Percentiles rank a stretch among this genome's conserved stretches.
phyloP scores from a whole-genome alignment of 2,329 filamentous ascomycete species.

The Claviceps maximensis region DNA sequence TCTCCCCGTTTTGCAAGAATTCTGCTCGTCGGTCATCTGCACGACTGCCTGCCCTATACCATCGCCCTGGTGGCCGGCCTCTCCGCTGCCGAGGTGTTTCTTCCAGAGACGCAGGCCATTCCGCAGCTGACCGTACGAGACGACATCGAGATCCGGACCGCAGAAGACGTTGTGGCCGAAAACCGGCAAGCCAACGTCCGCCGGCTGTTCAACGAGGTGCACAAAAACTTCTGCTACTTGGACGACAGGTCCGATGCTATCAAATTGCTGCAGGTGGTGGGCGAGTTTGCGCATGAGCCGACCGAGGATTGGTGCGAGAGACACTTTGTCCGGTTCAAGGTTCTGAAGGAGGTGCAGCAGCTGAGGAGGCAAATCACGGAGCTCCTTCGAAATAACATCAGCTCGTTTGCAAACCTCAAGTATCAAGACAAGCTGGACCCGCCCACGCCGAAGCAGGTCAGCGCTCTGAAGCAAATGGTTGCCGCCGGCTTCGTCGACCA shows the following conservation, averaged over 20 bases:
- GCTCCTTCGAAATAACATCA: constrained; percentile 63
- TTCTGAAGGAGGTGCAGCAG: constrained; percentile 72
- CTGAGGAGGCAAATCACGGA: constrained; percentile 72
- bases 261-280: constrained; percentile 79
- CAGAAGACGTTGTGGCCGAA: constrained; percentile 59
- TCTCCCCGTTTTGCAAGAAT: constrained; percentile 87
- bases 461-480: constrained; percentile 78
- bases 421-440: constrained; percentile 43
- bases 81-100: constrained; percentile 77
- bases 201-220: constrained; percentile 52
- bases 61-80: constrained; percentile 80
- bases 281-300: constrained; percentile 67
- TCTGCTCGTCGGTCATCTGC: constrained; percentile 71
- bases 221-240: constrained; percentile 64
- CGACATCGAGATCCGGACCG: constrained; percentile 40
- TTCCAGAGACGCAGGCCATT: constrained; percentile 67
- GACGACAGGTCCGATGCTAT: constrained; percentile 80
- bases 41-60: constrained; percentile 72
- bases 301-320: constrained; percentile 62
- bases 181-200: constrained; percentile 52
- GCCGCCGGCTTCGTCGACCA: constrained; percentile 91
- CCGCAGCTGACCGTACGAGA: constrained; percentile 37
- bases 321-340: constrained; percentile 80
- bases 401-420: constrained; percentile 44
- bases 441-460: constrained; percentile 55